Percentiles rank a stretch among this genome's conserved stretches.
Evolutionary conservation across 306 rosid species (phyloP).

Genomic region (Prunus kanzakura): DNA sequence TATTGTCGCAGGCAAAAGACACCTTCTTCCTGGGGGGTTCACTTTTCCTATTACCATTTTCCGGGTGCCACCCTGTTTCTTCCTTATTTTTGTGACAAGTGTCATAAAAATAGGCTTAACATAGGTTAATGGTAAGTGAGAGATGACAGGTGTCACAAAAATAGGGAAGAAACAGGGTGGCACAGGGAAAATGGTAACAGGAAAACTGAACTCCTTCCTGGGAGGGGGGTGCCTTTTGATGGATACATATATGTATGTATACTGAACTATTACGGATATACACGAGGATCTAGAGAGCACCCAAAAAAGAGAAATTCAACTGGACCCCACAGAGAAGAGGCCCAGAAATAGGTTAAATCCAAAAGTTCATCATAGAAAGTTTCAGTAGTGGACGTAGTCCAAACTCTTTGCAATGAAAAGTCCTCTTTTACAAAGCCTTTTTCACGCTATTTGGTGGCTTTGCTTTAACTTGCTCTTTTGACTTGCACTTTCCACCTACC

Average conservation of each 20-base stretch:
- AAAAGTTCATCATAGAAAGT: neutral
- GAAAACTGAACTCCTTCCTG: too few relatives aligned
- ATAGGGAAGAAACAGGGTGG: too few relatives aligned
- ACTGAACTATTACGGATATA: too few relatives aligned
- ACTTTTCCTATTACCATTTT: too few relatives aligned
- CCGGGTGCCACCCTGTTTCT: too few relatives aligned
- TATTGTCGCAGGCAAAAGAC: too few relatives aligned
- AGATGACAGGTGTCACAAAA: too few relatives aligned
- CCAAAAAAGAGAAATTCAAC: neutral
- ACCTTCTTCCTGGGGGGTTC: neutral
- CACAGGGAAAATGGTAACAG: too few relatives aligned
- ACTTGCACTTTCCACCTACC: neutral
- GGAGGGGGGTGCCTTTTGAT: neutral
- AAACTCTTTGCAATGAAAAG: neutral
- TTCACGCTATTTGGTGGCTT: neutral
- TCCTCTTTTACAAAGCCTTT: neutral
- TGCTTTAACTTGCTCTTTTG: neutral
- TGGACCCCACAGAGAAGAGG: neutral
- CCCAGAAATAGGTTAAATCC: neutral
- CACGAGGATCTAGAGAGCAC: neutral
- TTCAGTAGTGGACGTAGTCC: neutral
- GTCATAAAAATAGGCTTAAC: too few relatives aligned
- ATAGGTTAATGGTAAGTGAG: too few relatives aligned
- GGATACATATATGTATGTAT: neutral
- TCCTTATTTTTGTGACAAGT: too few relatives aligned